Evolutionary conservation across 1,284 basidiomycete genomes (phyloP).

Genomic region (Fomitiporia mediterranea): DNA sequence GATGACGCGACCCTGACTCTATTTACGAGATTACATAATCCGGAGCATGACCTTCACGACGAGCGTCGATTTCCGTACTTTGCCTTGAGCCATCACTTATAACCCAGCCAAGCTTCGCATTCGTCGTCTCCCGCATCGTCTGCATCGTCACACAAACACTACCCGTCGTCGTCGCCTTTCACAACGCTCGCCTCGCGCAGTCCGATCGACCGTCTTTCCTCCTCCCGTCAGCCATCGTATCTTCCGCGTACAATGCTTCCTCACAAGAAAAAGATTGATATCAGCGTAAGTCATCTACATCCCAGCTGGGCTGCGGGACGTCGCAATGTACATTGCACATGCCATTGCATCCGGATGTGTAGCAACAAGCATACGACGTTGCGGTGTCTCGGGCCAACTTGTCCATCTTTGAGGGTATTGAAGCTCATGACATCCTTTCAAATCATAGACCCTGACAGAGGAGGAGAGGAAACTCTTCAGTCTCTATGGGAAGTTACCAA

Average conservation of each 20-base stretch:
- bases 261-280: conserved; percentile 85
- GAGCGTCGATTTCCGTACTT: neutral
- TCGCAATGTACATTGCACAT: too few species aligned
- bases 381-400: neutral
- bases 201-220: conserved; percentile 26
- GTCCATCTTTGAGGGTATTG: neutral
- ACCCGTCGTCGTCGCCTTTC: neutral
- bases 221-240: conserved; percentile 26
- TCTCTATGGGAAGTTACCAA: conserved; percentile 92
- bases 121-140: conserved; percentile 9
- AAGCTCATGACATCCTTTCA: conserved; percentile 26
- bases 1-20: neutral
- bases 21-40: neutral
- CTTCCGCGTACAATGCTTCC: conserved; percentile 61
- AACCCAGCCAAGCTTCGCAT: neutral
- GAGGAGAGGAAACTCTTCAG: conserved; percentile 94
- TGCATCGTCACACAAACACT: neutral
- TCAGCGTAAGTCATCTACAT: conserved; percentile 58
- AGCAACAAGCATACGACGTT: too few species aligned
- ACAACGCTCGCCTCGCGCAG: conserved; percentile 14
- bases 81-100: conserved; percentile 3
- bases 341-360: too few species aligned
- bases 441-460: conserved; percentile 70
- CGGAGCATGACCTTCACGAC: neutral
- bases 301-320: neutral